Percentiles rank a stretch among this genome's conserved stretches.
These are phyloP conservation scores for Haberlea rhodopensis DNA, from an alignment of 257 asterid species.

Conservation along the genomic window DNA sequence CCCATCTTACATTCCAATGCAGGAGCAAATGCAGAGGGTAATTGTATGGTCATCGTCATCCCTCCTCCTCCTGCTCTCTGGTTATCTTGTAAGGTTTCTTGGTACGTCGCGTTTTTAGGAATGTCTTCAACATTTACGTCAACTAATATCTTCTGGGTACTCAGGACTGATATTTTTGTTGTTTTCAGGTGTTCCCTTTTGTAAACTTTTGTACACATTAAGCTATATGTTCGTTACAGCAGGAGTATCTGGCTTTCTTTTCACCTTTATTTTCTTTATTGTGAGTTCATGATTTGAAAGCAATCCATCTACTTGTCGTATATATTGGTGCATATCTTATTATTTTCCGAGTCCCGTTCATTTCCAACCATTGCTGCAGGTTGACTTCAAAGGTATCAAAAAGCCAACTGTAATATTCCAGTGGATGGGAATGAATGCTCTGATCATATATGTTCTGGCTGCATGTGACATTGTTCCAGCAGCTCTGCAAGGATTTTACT, in stretches of 20 bases:
- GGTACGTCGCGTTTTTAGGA: slow-evolving; percentile 35
- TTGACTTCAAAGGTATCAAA: slow-evolving; percentile 56
- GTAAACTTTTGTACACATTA: slow-evolving; percentile 78
- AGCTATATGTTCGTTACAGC: slow-evolving; percentile 83
- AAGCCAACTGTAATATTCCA: slow-evolving; percentile 65
- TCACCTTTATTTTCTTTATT: slow-evolving; percentile 50
- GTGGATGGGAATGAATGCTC: slow-evolving; percentile 99
- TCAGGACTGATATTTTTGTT: slow-evolving; percentile 20
- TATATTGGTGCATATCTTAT: not conserved
- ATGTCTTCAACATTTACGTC: slow-evolving; percentile 7
- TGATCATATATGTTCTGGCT: slow-evolving; percentile 77
- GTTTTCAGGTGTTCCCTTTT: slow-evolving; percentile 69
- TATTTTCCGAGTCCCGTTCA: not conserved
- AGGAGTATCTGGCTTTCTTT: slow-evolving; percentile 72
- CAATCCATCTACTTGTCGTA: too few species aligned
- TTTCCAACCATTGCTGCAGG: slow-evolving; percentile 43
- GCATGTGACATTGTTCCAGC: slow-evolving; percentile 87
- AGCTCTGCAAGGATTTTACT: slow-evolving; percentile 81
- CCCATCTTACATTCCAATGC: slow-evolving; percentile 27
- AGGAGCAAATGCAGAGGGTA: slow-evolving; percentile 61
- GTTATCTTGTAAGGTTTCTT: slow-evolving; percentile 45
- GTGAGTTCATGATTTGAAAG: slow-evolving; percentile 64
- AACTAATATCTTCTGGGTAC: not conserved
- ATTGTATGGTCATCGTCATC: slow-evolving; percentile 61
- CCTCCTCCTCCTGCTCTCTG: slow-evolving; percentile 53